A percentile compares a stretch with the other conserved stretches of the same genome.
Evolutionary conservation across 2,329 filamentous ascomycete genomes (phyloP).

Genomic region (Ceratocystis eucalypticola): DNA sequence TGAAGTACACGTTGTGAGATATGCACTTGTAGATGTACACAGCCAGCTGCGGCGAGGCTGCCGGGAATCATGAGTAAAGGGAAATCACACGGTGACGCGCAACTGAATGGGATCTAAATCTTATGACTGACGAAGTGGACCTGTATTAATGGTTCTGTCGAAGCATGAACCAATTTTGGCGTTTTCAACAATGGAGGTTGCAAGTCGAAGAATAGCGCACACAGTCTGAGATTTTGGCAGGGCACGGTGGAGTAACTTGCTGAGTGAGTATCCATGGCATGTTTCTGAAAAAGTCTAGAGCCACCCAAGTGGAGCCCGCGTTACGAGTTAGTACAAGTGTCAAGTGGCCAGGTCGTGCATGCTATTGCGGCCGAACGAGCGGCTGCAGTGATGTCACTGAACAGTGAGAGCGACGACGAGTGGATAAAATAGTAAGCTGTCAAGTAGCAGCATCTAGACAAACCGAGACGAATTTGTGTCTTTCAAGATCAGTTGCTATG

Average conservation of each 20-base stretch:
- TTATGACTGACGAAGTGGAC: too few species aligned
- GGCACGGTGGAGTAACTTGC: neutral
- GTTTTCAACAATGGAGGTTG: neutral
- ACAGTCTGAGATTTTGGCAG: neutral
- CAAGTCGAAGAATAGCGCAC: neutral
- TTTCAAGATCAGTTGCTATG: too few species aligned
- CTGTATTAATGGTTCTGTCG: too few species aligned
- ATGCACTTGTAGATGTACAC: too few species aligned
- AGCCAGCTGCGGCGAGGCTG: too few species aligned
- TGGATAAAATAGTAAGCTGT: neutral
- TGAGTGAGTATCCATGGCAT: neutral
- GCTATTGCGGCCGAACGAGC: neutral
- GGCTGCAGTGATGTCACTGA: conserved; percentile 3
- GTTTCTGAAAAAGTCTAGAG: neutral
- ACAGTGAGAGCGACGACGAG: neutral
- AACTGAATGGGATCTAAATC: too few species aligned
- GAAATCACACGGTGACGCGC: too few species aligned
- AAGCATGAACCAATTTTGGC: neutral
- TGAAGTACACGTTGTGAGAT: neutral
- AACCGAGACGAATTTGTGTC: neutral
- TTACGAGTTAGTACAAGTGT: neutral
- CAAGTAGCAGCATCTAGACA: neutral
- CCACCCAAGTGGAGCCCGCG: neutral
- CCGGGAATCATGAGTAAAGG: too few species aligned
- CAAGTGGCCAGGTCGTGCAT: neutral